phyloP scores from a whole-genome alignment of 345 rosid genomes.

The Populus deltoides region DNA sequence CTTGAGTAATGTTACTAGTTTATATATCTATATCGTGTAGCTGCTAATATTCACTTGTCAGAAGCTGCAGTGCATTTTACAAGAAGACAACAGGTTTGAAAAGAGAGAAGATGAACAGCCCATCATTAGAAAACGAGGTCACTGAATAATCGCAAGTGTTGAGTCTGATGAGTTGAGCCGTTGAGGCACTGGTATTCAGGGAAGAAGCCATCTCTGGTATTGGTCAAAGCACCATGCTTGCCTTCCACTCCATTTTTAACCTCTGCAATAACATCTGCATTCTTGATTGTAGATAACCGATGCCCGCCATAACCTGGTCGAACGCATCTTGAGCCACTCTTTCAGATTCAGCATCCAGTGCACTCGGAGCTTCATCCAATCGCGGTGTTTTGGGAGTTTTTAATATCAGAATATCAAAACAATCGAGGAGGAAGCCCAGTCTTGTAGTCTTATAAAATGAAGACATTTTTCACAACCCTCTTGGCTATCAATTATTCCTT shows the following conservation, averaged over 20 bases:
- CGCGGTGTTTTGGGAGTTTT: too few relatives aligned
- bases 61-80: neutral
- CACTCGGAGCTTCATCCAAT: too few relatives aligned
- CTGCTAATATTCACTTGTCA: neutral
- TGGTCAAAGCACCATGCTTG: constrained; percentile 50
- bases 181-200: constrained; percentile 41
- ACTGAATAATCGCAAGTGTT: neutral
- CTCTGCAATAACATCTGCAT: constrained; percentile 52
- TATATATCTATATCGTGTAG: neutral
- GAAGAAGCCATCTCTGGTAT: constrained; percentile 50
- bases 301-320: constrained; percentile 54
- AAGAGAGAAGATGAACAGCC: neutral
- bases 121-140: neutral
- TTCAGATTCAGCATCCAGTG: constrained; percentile 49
- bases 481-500: too few relatives aligned
- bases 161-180: neutral
- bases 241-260: constrained; percentile 27
- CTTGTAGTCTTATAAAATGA: too few relatives aligned
- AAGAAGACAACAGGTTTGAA: neutral
- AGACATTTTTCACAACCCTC: too few relatives aligned
- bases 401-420: too few relatives aligned
- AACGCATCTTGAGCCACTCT: constrained; percentile 69
- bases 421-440: fast-evolving
- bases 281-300: constrained; percentile 57
- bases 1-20: too few relatives aligned